A percentile compares a stretch with the other conserved stretches of the same genome.
phyloP scores from a whole-genome alignment of 345 rosid species.

The Eucalyptus grandis region DNA sequence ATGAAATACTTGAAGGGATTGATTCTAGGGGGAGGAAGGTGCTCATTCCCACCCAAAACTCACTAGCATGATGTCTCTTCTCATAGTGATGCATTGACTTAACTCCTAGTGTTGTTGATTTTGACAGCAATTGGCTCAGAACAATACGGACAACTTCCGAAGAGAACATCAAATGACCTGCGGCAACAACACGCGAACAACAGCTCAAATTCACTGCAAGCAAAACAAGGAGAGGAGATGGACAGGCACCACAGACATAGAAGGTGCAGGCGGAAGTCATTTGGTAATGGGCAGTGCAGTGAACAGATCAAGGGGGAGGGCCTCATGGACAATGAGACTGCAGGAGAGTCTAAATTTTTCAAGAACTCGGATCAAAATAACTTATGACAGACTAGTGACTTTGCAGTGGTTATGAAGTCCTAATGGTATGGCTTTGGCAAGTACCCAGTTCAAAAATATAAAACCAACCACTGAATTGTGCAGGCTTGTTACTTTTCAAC shows the following conservation, averaged over 20 bases:
- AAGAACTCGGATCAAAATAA: background rate
- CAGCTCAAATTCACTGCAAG: background rate
- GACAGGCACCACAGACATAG: background rate
- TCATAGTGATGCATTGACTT: background rate
- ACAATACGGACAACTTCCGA: conserved; percentile 73
- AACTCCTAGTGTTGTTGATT: conserved; percentile 18
- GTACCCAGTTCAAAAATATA: background rate
- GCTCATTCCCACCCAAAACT: background rate
- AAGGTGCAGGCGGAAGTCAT: background rate
- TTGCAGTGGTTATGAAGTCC: background rate
- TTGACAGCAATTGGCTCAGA: conserved; percentile 74
- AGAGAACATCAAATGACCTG: conserved; percentile 75
- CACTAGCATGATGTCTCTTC: background rate
- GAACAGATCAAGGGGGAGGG: background rate
- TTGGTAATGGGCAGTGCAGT: background rate
- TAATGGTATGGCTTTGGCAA: background rate
- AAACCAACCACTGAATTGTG: background rate
- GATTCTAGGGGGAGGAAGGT: background rate
- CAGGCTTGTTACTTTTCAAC: background rate
- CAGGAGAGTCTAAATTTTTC: background rate
- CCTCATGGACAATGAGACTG: background rate
- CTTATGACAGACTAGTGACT: background rate
- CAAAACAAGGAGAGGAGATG: background rate
- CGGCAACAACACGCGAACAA: background rate
- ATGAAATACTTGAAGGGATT: background rate